Base-by-base conservation (phyloP, 306 rosid genomes). In the Senna siamea region DNA sequence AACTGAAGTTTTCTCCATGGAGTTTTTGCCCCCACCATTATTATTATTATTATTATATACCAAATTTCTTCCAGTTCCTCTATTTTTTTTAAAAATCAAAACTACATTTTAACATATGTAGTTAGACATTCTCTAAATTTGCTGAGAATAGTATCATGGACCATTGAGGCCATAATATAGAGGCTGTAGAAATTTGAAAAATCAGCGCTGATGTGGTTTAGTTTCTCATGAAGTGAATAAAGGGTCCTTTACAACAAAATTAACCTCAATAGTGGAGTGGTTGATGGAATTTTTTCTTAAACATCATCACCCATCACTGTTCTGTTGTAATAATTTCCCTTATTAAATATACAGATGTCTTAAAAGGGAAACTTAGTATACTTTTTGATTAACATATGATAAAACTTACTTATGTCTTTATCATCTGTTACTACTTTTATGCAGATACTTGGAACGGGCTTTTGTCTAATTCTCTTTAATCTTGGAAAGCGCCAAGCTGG, bases 401-500 rank as follows among this genome's bases (percentile, higher is more conserved):
- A 58, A 59, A 60, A 46, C 47, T 61, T 68, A n/a, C 23, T 70
- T 68, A 7, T 70, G 10, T n/a, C 18, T 48, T 76, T n/a, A 44
- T 65, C 72, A 30, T 46, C 56, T 68, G 79, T 66, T 44, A 9
- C 78, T 9, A 48, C 28, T 56, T 83, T 52, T 65, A 18, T 77
- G 58, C 87, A 92, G 97, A 87, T 91, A 78, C 85, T 91, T 76
- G 97, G 81, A 38, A 89, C 96, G 6, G 93, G 97, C 47, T 91
- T 94, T 80, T 85, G 79, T 84, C 82, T 94, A 83, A 91, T 94
- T 77, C 83, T 91, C 78, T 63, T 85, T 76, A 92, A 94, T 76
- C 97, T 94, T 53, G 97, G 98, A 81, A 78, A 89, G 78, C 88
- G 94, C 60, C 73, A 88, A 78, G 92, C 93, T 75, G 96, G 97